Evolutionary conservation across 2,329 filamentous ascomycete species (phyloP).

Genomic region (Aspergillus sp.): DNA sequence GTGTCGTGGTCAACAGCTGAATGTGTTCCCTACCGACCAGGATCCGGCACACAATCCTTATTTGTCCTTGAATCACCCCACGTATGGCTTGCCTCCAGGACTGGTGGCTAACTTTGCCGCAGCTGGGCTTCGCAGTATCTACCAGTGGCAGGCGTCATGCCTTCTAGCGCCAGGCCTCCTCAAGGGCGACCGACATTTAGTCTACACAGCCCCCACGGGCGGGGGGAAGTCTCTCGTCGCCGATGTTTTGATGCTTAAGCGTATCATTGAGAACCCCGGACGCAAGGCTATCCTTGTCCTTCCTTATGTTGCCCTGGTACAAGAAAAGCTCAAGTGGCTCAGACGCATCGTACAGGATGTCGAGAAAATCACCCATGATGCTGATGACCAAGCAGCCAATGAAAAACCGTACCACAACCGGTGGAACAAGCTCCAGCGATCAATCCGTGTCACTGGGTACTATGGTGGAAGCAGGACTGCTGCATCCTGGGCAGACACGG

Average conservation of each 20-base stretch:
- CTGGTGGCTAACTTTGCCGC: conserved; percentile 66
- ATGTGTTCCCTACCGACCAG: conserved; percentile 56
- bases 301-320: conserved; percentile 76
- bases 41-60: conserved; percentile 44
- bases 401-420: conserved; percentile 51
- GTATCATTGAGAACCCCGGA: conserved; percentile 62
- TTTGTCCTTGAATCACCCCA: conserved; percentile 63
- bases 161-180: conserved; percentile 68
- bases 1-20: conserved; percentile 18
- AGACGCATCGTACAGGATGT: conserved; percentile 66
- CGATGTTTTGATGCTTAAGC: conserved; percentile 71
- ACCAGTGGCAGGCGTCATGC: conserved; percentile 78
- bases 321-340: conserved; percentile 76
- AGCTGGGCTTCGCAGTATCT: conserved; percentile 71
- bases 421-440: conserved; percentile 58
- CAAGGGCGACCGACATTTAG: conserved; percentile 65
- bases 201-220: conserved; percentile 78
- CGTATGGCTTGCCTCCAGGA: conserved; percentile 62
- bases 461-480: conserved; percentile 72
- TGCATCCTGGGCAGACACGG: conserved; percentile 70
- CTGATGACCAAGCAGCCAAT: conserved; percentile 36
- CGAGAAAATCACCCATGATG: conserved; percentile 39
- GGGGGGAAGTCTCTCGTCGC: conserved; percentile 77
- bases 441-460: conserved; percentile 68
- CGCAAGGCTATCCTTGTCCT: conserved; percentile 72